phyloP scores from a whole-genome alignment of 352 stramenopile species.

The Globisporangium nunn region DNA sequence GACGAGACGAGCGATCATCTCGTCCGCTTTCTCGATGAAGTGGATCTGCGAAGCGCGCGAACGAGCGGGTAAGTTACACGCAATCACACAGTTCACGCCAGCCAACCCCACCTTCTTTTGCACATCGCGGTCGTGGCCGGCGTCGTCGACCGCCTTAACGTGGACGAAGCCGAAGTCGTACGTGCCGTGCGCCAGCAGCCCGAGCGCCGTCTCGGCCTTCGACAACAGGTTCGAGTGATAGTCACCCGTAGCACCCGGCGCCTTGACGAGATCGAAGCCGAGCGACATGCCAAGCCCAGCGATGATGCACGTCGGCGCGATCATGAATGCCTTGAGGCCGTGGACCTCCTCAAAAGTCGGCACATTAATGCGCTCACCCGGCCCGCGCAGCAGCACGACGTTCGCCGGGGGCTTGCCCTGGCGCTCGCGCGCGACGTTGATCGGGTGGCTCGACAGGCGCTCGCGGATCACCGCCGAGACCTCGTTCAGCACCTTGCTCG shows the following conservation, averaged over 20 bases:
- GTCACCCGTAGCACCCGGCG: conserved; percentile 68
- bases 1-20: conserved; percentile 68
- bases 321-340: conserved; percentile 81
- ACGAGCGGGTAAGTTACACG: background rate
- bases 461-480: conserved; percentile 66
- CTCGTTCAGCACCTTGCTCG: conserved; percentile 71
- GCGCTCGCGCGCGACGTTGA: conserved; percentile 57
- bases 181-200: conserved; percentile 23
- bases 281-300: conserved; percentile 82
- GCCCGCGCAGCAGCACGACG: conserved; percentile 77
- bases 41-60: conserved; percentile 24
- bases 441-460: conserved; percentile 55
- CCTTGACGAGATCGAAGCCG: conserved; percentile 67
- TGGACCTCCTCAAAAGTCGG: conserved; percentile 77
- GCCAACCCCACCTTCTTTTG: conserved; percentile 46
- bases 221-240: conserved; percentile 78
- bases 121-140: conserved; percentile 80
- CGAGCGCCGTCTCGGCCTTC: conserved; percentile 72
- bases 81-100: background rate
- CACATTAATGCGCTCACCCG: conserved; percentile 81
- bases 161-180: conserved; percentile 85
- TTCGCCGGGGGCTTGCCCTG: conserved; percentile 67
- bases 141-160: conserved; percentile 84
- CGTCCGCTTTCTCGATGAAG: conserved; percentile 79
- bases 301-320: conserved; percentile 86